phyloP scores from a whole-genome alignment of 768 basidiomycete genomes.

The Omphalotus guepiniiformis region DNA sequence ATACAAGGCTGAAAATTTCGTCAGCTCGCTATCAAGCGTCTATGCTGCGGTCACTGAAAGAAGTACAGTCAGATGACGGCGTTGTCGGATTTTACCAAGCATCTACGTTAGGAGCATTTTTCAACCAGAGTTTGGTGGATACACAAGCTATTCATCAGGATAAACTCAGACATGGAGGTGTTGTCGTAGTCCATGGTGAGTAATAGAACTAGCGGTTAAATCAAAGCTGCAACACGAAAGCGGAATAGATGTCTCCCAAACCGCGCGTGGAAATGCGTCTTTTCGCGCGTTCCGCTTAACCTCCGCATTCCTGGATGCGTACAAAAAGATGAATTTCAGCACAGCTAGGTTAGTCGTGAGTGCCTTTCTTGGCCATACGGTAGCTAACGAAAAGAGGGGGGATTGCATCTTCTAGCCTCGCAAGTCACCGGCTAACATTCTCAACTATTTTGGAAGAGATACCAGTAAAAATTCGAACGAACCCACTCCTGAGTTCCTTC shows the following conservation, averaged over 20 bases:
- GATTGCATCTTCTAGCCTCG: slow-evolving; percentile 46
- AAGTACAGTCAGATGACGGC: slow-evolving; percentile 88
- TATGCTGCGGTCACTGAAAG: slow-evolving; percentile 85
- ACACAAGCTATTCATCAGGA: slow-evolving; percentile 85
- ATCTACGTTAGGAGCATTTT: slow-evolving; percentile 80
- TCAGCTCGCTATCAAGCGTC: slow-evolving; percentile 76
- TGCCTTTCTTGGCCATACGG: not conserved
- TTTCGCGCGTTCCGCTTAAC: slow-evolving; percentile 89
- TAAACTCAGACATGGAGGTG: slow-evolving; percentile 78
- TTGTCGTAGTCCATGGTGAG: slow-evolving; percentile 81
- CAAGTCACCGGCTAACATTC: slow-evolving; percentile 78
- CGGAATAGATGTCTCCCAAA: slow-evolving; percentile 65
- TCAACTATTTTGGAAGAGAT: slow-evolving; percentile 83
- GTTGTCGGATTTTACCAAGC: slow-evolving; percentile 95
- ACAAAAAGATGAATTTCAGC: slow-evolving; percentile 82
- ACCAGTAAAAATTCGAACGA: slow-evolving; percentile 80
- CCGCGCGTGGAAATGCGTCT: slow-evolving; percentile 77
- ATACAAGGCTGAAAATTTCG: slow-evolving; percentile 6
- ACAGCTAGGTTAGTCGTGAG: slow-evolving; percentile 60
- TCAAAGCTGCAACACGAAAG: not conserved
- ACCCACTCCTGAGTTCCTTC: slow-evolving; percentile 76
- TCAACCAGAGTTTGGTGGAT: slow-evolving; percentile 75
- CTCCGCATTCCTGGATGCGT: slow-evolving; percentile 72
- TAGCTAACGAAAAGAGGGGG: not conserved
- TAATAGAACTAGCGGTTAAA: slow-evolving; percentile 15